Evolutionary conservation across 2,329 filamentous ascomycete genomes (phyloP).

Genomic region (Orbilia quercus): DNA sequence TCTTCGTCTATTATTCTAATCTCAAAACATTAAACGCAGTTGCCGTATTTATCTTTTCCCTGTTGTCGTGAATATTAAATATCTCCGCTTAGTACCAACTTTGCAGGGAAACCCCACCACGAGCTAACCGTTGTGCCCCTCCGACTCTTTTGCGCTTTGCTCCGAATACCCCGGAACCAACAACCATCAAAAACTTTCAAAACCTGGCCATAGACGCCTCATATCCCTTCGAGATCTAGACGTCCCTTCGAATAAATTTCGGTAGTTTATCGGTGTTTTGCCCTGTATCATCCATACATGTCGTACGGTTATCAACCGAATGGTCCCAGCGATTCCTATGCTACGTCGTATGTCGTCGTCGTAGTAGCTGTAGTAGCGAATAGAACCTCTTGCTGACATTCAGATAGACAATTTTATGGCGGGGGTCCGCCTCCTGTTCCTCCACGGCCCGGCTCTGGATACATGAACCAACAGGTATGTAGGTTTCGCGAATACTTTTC

Average conservation of each 20-base stretch:
- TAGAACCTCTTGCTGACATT: conserved; percentile 6
- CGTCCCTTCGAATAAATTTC: conserved; percentile 6
- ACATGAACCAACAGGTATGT: conserved; percentile 46
- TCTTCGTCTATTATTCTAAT: background rate
- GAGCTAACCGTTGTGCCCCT: conserved; percentile 14
- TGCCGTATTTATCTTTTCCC: background rate
- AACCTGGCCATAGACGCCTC: conserved; percentile 11
- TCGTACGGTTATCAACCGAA: conserved; percentile 55
- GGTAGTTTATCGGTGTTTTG: background rate
- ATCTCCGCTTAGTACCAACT: background rate
- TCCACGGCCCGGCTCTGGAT: conserved; percentile 48
- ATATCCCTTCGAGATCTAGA: conserved; percentile 5
- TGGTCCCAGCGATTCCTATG: conserved; percentile 56
- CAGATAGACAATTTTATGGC: conserved; percentile 49
- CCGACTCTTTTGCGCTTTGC: conserved; percentile 17
- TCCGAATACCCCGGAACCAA: conserved; percentile 36
- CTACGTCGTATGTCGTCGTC: conserved; percentile 48
- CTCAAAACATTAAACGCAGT: too few relatives aligned
- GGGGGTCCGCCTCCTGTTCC: conserved; percentile 52
- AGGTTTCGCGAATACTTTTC: background rate
- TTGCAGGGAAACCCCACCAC: conserved; percentile 23
- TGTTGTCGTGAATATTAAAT: background rate
- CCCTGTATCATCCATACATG: conserved; percentile 42
- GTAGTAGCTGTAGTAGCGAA: background rate
- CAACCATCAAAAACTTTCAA: conserved; percentile 17